Percentiles rank a stretch among this genome's conserved stretches.
These are phyloP conservation scores for Neonectria ditissima DNA, from an alignment of 2,329 filamentous ascomycete genomes.

Conservation along the genomic window DNA sequence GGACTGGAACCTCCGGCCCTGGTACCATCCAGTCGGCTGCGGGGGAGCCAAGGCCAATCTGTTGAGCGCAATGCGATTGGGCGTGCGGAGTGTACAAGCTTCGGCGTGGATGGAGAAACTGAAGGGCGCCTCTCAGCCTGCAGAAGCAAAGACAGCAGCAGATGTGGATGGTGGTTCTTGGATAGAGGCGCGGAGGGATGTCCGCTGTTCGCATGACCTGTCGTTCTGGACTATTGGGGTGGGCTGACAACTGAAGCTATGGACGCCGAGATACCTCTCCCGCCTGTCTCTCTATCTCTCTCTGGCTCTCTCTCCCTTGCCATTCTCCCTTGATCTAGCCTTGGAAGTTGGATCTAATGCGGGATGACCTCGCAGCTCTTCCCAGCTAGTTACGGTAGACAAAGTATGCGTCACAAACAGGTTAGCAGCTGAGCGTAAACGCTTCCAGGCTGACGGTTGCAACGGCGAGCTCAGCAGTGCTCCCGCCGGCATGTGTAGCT, in stretches of 20 bases:
- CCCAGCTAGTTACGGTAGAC: constrained; percentile 1
- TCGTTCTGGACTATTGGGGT: background rate
- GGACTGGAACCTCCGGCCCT: constrained; percentile 17
- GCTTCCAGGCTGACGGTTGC: constrained; percentile 25
- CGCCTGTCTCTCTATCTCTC: background rate
- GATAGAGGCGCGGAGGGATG: background rate
- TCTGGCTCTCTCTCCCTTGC: no score
- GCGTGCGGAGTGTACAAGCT: background rate
- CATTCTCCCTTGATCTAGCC: background rate
- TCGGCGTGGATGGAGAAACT: background rate
- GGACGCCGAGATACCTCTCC: constrained; percentile 20
- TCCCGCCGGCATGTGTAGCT: background rate
- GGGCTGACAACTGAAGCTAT: constrained; percentile 11
- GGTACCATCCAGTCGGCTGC: no score
- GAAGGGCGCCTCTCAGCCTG: background rate
- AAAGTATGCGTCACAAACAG: constrained; percentile 7
- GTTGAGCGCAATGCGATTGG: constrained; percentile 6
- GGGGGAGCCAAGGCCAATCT: constrained; percentile 23
- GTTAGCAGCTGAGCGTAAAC: constrained; percentile 17
- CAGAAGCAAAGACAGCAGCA: background rate
- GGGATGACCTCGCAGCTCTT: constrained; percentile 14
- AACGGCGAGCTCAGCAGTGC: constrained; percentile 10
- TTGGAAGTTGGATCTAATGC: constrained; percentile 9
- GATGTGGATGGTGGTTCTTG: background rate
- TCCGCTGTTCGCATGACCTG: constrained; percentile 12